Conservation (phyloP, 306 rosid species). For the Cajanus cajan region DNA sequence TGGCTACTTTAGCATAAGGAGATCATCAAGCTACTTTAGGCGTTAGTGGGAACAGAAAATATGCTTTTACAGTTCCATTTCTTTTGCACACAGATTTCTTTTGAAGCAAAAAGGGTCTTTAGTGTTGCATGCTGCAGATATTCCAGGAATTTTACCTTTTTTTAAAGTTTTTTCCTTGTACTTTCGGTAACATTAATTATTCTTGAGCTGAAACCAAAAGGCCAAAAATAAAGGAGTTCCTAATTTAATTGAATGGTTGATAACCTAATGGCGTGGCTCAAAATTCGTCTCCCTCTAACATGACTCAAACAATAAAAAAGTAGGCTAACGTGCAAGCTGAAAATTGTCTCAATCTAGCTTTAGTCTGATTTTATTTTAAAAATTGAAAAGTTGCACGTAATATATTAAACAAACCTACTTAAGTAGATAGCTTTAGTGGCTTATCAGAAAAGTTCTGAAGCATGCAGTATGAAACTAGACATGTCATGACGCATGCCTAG, state of each 20-base stretch:
- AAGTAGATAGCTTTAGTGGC: not conserved
- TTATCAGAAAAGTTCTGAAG: not conserved
- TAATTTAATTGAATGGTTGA: not conserved
- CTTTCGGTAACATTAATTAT: not conserved
- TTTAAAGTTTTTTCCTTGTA: not conserved
- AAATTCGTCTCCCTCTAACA: not conserved
- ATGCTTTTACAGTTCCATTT: slow-evolving; percentile 12
- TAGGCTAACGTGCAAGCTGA: not conserved
- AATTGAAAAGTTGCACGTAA: not conserved
- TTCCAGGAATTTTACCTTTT: not conserved
- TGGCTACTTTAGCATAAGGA: not conserved
- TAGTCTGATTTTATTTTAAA: not conserved
- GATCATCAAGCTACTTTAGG: not conserved
- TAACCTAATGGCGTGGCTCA: not conserved
- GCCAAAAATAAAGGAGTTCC: not conserved
- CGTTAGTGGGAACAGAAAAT: slow-evolving; percentile 22
- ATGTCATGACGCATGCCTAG: slow-evolving; percentile 18
- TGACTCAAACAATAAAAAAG: not conserved
- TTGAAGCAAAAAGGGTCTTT: slow-evolving; percentile 9
- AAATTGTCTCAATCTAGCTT: not conserved
- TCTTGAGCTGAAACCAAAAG: not conserved
- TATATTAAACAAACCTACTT: not conserved
- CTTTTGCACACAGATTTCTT: not conserved
- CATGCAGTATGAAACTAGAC: slow-evolving; percentile 3
- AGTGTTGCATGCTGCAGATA: slow-evolving; percentile 3